phyloP scores from a whole-genome alignment of 2,329 filamentous ascomycete species.

The Pseudogymnoascus sp. region DNA sequence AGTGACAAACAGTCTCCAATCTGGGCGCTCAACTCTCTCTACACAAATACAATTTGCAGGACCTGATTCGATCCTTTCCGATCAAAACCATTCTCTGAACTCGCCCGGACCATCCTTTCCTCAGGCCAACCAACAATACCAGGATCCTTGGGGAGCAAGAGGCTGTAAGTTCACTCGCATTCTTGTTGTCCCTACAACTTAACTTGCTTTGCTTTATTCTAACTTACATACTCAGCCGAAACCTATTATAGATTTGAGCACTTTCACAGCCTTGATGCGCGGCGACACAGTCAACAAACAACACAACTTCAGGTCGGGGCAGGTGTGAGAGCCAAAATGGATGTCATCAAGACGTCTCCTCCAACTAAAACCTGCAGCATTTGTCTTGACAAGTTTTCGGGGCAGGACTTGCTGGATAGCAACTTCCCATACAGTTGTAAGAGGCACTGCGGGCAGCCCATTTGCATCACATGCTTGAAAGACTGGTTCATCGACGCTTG shows the following conservation, averaged over 20 bases:
- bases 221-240: not conserved
- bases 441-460: not conserved
- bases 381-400: not conserved
- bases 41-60: not conserved
- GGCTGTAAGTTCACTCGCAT: not conserved
- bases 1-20: not conserved
- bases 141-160: not conserved
- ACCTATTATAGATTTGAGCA: not conserved
- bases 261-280: not conserved
- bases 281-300: not conserved
- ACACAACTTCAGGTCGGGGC: not conserved
- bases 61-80: not conserved
- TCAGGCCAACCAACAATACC: not conserved
- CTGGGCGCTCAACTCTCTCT: not conserved
- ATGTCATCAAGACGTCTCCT: not conserved
- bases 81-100: not conserved
- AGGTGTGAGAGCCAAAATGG: not conserved
- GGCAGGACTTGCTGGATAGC: not conserved
- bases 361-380: not conserved
- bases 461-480: constrained; percentile 31
- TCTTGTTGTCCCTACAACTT: not conserved
- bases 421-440: constrained; percentile 3
- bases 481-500: constrained; percentile 35
- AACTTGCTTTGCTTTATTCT: not conserved
- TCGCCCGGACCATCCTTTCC: not conserved